Conservation (phyloP, 2,329 filamentous ascomycete genomes). For the Epichloe festucae region DNA sequence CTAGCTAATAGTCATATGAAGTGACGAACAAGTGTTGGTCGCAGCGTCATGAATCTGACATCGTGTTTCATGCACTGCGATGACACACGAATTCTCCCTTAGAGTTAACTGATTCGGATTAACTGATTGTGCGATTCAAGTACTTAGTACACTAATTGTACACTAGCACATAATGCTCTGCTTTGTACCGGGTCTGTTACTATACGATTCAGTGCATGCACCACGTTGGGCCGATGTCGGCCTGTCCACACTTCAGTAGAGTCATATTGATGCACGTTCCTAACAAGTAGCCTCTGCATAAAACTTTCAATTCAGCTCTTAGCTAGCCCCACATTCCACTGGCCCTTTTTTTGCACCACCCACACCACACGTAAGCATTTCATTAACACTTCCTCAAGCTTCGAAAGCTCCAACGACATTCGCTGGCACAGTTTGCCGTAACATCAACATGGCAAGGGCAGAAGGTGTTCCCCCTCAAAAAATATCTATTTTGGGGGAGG, state of each 20-base stretch:
- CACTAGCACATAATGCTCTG: no score
- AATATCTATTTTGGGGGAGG: constrained; percentile 76
- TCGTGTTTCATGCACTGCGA: neutral
- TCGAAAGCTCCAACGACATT: neutral
- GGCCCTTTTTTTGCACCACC: neutral
- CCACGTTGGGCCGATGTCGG: constrained; percentile 4
- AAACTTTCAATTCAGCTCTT: neutral
- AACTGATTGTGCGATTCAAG: no score
- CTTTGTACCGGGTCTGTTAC: no score
- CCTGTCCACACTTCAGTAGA: constrained; percentile 1
- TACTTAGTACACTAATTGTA: no score
- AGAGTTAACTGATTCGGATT: no score
- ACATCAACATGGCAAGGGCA: constrained; percentile 14
- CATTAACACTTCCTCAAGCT: neutral
- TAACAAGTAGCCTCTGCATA: neutral
- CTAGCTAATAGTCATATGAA: constrained; percentile 7
- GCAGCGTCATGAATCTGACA: neutral
- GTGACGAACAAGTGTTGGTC: neutral
- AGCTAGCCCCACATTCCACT: neutral
- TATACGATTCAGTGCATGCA: neutral
- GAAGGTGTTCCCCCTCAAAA: constrained; percentile 30
- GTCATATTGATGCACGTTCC: neutral
- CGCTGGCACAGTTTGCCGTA: neutral
- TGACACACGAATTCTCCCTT: neutral
- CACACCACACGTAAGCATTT: neutral